A percentile compares a stretch with the other conserved stretches of the same genome.
Evolutionary conservation across 208 protist species (phyloP).

Genomic region (Eutreptiella sp.): DNA sequence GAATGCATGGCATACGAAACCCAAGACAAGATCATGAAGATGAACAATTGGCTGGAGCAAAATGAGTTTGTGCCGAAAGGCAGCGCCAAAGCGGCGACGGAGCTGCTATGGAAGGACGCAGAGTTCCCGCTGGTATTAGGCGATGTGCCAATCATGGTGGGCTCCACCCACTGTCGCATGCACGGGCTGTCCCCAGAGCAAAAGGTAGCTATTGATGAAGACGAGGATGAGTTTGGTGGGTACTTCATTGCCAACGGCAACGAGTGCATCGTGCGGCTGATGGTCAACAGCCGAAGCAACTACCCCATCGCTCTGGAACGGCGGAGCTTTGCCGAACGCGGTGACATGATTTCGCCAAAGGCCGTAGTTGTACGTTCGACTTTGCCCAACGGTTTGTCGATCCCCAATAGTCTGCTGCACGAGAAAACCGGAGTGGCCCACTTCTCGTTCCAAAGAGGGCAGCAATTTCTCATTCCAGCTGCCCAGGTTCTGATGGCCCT

Average conservation of each 20-base stretch:
- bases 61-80: no score
- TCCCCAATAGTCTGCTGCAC: conserved; percentile 95
- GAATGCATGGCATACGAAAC: no score
- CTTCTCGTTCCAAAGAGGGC: conserved; percentile 70
- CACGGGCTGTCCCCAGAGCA: conserved; percentile 39
- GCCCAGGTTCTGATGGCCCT: conserved; percentile 57
- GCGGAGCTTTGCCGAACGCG: conserved; percentile 76
- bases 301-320: conserved; percentile 83
- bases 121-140: no score
- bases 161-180: conserved; percentile 56
- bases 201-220: conserved; percentile 57
- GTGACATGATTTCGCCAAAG: conserved; percentile 85
- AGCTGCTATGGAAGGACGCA: no score
- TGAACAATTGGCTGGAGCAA: no score
- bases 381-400: conserved; percentile 74
- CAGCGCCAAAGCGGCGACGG: no score
- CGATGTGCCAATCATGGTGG: conserved; percentile 66
- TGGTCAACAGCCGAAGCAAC: conserved; percentile 90
- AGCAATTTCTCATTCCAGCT: conserved; percentile 73
- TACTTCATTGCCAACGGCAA: conserved; percentile 98
- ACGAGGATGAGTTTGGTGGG: conserved; percentile 92
- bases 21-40: no score
- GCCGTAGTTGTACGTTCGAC: conserved; percentile 90
- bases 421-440: conserved; percentile 71
- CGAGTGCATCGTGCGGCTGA: conserved; percentile 93